Evolutionary conservation across 106 monocot species (phyloP), one percentile per base, ranked within the genome.

Genomic region (Platanthera zijinensis): DNA sequence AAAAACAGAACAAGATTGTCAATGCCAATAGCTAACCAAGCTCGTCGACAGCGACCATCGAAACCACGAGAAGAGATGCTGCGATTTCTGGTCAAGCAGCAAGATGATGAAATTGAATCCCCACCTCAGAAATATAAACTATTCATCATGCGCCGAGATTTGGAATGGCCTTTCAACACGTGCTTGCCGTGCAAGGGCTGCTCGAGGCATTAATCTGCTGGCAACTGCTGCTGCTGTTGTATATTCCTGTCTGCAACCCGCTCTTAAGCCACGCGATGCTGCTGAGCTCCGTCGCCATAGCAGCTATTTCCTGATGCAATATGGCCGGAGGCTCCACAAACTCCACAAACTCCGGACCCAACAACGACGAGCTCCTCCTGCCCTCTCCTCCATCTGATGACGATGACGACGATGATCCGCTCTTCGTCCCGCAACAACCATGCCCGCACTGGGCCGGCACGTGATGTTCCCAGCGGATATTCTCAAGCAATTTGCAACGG

Each of bases 321-420:
- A 94, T 85, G 10, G 88, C 79, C 15, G 88, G 82, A 73, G 80
- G 71, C 69, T 94, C 94, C 51, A 78, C 77, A 82, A 74, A 94
- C 48, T 99, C 92, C 25, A 90, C 52, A 86, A 99, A 94, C 79
- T 99, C 94, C 6, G 99, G 94, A 30, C 99, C 97, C 82, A 99
- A 74, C 61, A 94, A 74, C 49, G 86, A 92, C 47, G 21, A 53
- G 5, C 70, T 53, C 67, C 52, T 14, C 51, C 19, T 52, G 19
- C 56, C 77, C 39, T 39, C 39, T 39, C 39, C 39, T 39, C 39
- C 39, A 3, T 39, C 39, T 1, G 39, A 39, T 39, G 39, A 39
- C 3, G 39, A 39, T 1, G 39, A 39, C 39, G 39, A 39, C 39
- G 39, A 39, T 39, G 39, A 39, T 9, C 48, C 57, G n/a, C 77